A percentile compares a stretch with the other conserved stretches of the same genome.
phyloP scores from a whole-genome alignment of 2,329 filamentous ascomycete species.

The Bipolaris bicolor region DNA sequence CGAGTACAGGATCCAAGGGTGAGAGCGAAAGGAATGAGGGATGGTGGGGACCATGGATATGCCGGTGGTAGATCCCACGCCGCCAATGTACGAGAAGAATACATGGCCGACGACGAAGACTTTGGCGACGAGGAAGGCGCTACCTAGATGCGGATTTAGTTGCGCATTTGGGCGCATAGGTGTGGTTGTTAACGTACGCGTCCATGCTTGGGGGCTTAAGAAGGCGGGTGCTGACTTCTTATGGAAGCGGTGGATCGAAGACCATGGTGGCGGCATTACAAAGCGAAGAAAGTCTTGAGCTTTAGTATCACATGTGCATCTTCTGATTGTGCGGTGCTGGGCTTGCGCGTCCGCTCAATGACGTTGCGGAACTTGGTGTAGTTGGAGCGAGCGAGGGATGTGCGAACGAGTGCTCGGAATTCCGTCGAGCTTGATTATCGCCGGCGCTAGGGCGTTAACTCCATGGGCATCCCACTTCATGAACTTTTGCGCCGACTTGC shows the following conservation, averaged over 20 bases:
- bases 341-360: slow-evolving; percentile 6
- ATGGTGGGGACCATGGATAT: slow-evolving; percentile 92
- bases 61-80: slow-evolving; percentile 66
- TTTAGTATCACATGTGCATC: slow-evolving; percentile 27
- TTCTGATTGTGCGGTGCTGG: neutral
- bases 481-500: slow-evolving; percentile 13
- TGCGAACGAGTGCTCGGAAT: neutral
- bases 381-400: neutral
- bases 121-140: slow-evolving; percentile 21
- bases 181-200: slow-evolving; percentile 1
- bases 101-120: slow-evolving; percentile 42
- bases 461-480: slow-evolving; percentile 15
- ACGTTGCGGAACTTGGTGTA: neutral
- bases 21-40: slow-evolving; percentile 23
- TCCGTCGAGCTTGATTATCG: slow-evolving; percentile 3
- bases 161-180: neutral
- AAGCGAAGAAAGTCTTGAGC: neutral
- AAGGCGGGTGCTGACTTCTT: slow-evolving; percentile 9
- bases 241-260: slow-evolving; percentile 18
- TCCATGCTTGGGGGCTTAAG: slow-evolving; percentile 6
- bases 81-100: slow-evolving; percentile 62
- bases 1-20: slow-evolving; percentile 36
- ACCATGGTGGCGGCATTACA: slow-evolving; percentile 33
- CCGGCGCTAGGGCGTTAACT: slow-evolving; percentile 29
- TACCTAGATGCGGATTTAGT: slow-evolving; percentile 15